Evolutionary conservation across 108 stramenopile genomes (phyloP), one percentile per base, ranked within the genome.

Genomic region (Cyclotella kingstonii): DNA sequence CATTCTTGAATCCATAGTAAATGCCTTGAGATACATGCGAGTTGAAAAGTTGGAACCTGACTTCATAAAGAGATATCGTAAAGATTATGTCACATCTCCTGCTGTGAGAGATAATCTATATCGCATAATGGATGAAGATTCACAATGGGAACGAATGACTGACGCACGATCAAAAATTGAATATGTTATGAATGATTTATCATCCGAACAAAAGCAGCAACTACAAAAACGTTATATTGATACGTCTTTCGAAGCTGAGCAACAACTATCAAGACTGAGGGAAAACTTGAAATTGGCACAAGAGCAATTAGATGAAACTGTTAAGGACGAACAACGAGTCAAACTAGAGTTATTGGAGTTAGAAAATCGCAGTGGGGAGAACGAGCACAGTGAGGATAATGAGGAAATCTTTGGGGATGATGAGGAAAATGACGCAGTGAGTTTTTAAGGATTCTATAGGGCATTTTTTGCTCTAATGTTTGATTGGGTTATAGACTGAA

Each of bases 81-180:
- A 74, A 30, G 91, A 93, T 69, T 47, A 78, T 19, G 79, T 93
- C 17, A 78, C 86, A 22, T 85, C 85, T 31, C 67, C 73, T 9
- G 81, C 86, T 0, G 91, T 93, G 11, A 75, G 86, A 26, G 68
- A 84, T 3, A 85, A 80, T 60, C 69, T 93, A 0, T 87, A 93
- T 70, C 63, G 53, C 5, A 83, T 93, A 18, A 81, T 93, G 76
- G 91, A 93, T 50, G 88, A 93, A 63, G 88, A 93, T 63, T 51
- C 73, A 9, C 85, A 92, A 68, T 92, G 85, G 84, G 85, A 89
- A 46, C 78, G 72, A 18, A 71, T 89, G 73, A 54, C 77, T 10
- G 74, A 71, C 28, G 86, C 85, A 0, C 77, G 85, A 31, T 68
- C 58, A 5, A 89, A 84, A 64, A 86, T 89, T 43, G 84, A 86